Evolutionary conservation across 768 basidiomycete genomes (phyloP).

Genomic region (Psilocybe azurescens): DNA sequence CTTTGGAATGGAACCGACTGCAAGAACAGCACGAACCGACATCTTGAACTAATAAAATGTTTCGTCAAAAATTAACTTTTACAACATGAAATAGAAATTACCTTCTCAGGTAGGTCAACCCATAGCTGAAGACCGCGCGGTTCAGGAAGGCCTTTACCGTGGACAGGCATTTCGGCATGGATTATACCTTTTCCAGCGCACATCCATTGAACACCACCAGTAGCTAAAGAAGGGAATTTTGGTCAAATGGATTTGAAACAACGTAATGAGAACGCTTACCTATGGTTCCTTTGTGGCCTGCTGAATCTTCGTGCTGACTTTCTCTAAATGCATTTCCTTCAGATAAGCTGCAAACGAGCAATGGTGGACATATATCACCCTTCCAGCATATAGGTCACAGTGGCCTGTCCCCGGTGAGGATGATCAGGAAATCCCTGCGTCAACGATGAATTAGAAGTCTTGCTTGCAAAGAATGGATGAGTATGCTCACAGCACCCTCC

Average conservation of each 20-base stretch:
- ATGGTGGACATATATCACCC: conserved; percentile 47
- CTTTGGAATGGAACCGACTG: neutral
- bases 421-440: conserved; percentile 90
- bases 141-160: conserved; percentile 65
- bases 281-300: conserved; percentile 81
- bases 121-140: conserved; percentile 89
- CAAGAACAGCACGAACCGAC: conserved; percentile 45
- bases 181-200: conserved; percentile 81
- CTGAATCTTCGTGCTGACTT: conserved; percentile 90
- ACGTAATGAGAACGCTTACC: conserved; percentile 27
- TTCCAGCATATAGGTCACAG: conserved; percentile 88
- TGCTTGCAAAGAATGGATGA: neutral
- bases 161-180: conserved; percentile 90
- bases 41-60: conserved; percentile 68
- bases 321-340: conserved; percentile 38
- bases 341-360: conserved; percentile 1
- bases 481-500: conserved; percentile 64
- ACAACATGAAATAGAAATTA: conserved; percentile 25
- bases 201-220: conserved; percentile 98
- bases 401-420: conserved; percentile 89
- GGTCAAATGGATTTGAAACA: neutral
- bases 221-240: conserved; percentile 33
- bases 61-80: conserved; percentile 11
- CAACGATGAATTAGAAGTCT: conserved; percentile 1
- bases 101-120: conserved; percentile 80